Evolutionary conservation across 2,329 filamentous ascomycete species (phyloP).

Genomic region (Thielaviopsis euricoi): DNA sequence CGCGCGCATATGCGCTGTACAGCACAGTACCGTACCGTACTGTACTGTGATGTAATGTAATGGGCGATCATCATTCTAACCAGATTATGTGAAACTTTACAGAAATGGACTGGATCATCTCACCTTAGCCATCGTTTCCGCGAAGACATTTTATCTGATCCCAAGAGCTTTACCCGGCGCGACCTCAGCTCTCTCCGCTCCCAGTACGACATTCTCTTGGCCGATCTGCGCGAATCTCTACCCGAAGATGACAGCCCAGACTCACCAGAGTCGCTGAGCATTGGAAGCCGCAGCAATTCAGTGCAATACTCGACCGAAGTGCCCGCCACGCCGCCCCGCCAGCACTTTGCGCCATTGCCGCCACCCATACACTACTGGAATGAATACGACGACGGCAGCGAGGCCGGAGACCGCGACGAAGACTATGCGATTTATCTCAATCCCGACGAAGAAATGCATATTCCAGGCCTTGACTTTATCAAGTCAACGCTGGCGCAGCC

Average conservation of each 20-base stretch:
- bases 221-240: slow-evolving; percentile 28
- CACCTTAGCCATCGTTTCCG: slow-evolving; percentile 49
- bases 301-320: slow-evolving; percentile 12
- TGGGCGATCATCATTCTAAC: background rate
- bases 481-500: slow-evolving; percentile 33
- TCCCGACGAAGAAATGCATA: slow-evolving; percentile 42
- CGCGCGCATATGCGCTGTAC: too few species aligned
- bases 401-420: slow-evolving; percentile 39
- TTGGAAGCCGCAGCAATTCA: slow-evolving; percentile 12
- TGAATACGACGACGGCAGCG: slow-evolving; percentile 72
- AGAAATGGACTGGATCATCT: slow-evolving; percentile 69
- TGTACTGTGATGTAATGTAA: background rate
- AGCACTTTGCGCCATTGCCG: background rate
- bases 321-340: slow-evolving; percentile 15
- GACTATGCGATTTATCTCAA: slow-evolving; percentile 61
- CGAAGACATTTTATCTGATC: slow-evolving; percentile 45
- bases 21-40: too few species aligned
- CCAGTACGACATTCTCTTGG: slow-evolving; percentile 34
- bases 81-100: slow-evolving; percentile 12
- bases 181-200: slow-evolving; percentile 39
- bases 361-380: slow-evolving; percentile 51
- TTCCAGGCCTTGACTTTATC: slow-evolving; percentile 48
- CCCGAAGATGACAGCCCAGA: slow-evolving; percentile 23
- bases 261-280: slow-evolving; percentile 22
- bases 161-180: slow-evolving; percentile 54